A percentile compares a stretch with the other conserved stretches of the same genome.
Evolutionary conservation across 176 grass and related monocot species (phyloP).

Genomic region (Triticum monococcum): DNA sequence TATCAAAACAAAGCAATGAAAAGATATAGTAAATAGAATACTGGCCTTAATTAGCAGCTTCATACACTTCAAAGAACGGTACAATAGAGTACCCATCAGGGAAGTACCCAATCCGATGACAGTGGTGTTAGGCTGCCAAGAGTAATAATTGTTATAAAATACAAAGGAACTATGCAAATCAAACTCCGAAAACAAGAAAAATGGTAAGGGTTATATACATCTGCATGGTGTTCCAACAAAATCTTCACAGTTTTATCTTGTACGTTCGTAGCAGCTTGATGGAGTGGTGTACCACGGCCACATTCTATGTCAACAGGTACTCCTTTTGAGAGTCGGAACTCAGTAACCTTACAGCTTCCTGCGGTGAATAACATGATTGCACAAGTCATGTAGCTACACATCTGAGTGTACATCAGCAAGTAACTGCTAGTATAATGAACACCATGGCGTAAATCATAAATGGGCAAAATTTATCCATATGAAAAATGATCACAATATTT

Average conservation of each 20-base stretch:
- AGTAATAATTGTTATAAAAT: not conserved
- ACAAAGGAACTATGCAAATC: not conserved
- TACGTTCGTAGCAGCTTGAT: not conserved
- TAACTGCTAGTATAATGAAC: too few species aligned
- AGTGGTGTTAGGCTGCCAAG: constrained; percentile 17
- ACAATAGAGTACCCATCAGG: not conserved
- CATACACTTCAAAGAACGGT: constrained; percentile 41
- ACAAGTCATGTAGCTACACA: not conserved
- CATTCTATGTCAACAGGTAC: constrained; percentile 23
- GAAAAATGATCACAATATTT: too few species aligned
- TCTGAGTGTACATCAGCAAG: too few species aligned
- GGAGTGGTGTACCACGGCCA: constrained; percentile 24
- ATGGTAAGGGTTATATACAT: constrained; percentile 3
- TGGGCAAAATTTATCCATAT: too few species aligned
- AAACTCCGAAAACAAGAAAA: not conserved
- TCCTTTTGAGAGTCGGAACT: constrained; percentile 24
- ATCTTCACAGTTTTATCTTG: constrained; percentile 38
- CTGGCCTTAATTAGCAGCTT: constrained; percentile 44
- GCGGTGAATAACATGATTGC: not conserved
- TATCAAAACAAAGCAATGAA: not conserved
- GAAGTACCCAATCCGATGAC: not conserved
- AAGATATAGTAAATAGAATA: not conserved
- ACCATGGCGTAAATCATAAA: too few species aligned
- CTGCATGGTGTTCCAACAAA: constrained; percentile 35
- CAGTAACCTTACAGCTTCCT: constrained; percentile 31